Conservation (phyloP, 2,329 filamentous ascomycete genomes). For the Paracorniculantispora psalliotae region DNA sequence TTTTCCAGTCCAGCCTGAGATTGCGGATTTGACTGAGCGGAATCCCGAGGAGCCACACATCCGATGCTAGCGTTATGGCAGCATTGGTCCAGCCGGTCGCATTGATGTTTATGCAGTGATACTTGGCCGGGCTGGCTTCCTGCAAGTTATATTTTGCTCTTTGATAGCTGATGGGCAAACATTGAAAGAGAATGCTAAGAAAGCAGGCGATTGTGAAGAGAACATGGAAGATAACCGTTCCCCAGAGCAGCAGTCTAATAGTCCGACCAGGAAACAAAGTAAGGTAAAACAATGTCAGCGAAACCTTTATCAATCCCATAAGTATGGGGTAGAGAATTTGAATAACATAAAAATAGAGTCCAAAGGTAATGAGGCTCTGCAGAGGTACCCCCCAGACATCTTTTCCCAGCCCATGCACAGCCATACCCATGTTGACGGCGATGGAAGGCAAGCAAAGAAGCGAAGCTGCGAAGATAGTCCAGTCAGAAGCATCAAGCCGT, state of each 20-base stretch:
- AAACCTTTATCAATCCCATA: slow-evolving; percentile 39
- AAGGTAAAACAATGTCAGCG: slow-evolving; percentile 46
- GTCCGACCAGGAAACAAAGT: slow-evolving; percentile 38
- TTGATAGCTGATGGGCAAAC: neutral
- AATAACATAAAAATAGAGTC: slow-evolving; percentile 34
- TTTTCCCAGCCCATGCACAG: neutral
- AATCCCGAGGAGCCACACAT: slow-evolving; percentile 41
- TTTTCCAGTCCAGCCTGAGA: neutral
- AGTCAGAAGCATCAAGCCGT: neutral
- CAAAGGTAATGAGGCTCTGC: slow-evolving; percentile 35
- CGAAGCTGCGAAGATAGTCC: neutral
- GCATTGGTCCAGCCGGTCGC: slow-evolving; percentile 42
- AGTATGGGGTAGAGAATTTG: slow-evolving; percentile 36
- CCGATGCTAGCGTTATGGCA: slow-evolving; percentile 40
- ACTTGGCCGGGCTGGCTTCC: slow-evolving; percentile 27
- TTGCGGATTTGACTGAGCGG: slow-evolving; percentile 35
- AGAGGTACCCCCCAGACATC: slow-evolving; percentile 13
- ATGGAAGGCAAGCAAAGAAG: neutral
- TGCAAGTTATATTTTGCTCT: slow-evolving; percentile 38
- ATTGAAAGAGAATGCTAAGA: slow-evolving; percentile 33
- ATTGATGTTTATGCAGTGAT: slow-evolving; percentile 42
- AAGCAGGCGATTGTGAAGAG: slow-evolving; percentile 32
- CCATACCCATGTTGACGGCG: neutral
- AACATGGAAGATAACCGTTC: slow-evolving; percentile 29
- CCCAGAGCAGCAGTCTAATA: slow-evolving; percentile 34